These are phyloP conservation scores for Umbelopsis ramanniana DNA, from an alignment of 192 early-diverging fungal species.

Conservation along the genomic window DNA sequence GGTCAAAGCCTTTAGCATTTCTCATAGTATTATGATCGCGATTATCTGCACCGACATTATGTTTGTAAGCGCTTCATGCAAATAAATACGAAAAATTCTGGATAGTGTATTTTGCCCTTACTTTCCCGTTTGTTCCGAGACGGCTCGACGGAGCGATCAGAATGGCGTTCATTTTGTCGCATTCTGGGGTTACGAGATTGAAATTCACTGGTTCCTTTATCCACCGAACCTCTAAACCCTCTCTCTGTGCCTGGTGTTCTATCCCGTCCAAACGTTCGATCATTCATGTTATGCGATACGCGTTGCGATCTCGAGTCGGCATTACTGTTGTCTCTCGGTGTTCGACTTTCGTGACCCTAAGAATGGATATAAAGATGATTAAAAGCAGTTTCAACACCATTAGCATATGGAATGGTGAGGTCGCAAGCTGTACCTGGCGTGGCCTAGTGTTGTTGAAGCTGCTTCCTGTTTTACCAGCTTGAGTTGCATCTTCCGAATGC, in stretches of 20 bases:
- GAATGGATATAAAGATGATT: background rate
- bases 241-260: background rate
- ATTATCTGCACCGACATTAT: background rate
- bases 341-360: constrained; percentile 24
- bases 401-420: background rate
- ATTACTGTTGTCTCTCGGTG: constrained; percentile 25
- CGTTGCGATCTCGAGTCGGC: background rate
- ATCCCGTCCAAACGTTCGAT: background rate
- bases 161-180: constrained; percentile 5
- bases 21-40: constrained; percentile 2
- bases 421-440: background rate
- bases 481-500: constrained; percentile 36
- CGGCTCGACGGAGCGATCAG: background rate
- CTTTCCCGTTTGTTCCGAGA: constrained; percentile 4
- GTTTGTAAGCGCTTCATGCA: background rate
- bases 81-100: too few relatives aligned
- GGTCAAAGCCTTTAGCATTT: constrained; percentile 2
- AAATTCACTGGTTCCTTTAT: background rate
- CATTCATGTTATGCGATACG: background rate
- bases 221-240: background rate
- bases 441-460: constrained; percentile 16
- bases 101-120: background rate
- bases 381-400: background rate
- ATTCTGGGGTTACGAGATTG: background rate
- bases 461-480: background rate